A percentile compares a stretch with the other conserved stretches of the same genome.
Conservation (phyloP, 352 stramenopile genomes). For the Phytophthora chlamydospora region DNA sequence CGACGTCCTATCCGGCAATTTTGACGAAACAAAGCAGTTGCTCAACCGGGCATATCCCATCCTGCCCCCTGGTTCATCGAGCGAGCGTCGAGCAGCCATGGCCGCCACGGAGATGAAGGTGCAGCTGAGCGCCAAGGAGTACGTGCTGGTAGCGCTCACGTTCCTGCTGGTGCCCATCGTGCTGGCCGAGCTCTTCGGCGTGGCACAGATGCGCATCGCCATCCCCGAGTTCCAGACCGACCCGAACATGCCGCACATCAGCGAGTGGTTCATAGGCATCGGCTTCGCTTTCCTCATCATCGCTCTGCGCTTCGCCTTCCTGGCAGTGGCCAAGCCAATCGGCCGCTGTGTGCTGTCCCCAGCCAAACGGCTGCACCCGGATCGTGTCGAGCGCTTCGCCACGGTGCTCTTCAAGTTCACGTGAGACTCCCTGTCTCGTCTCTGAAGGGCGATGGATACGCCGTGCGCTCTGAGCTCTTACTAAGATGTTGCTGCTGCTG, state of each 20-base stretch:
- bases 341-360: conserved; percentile 34
- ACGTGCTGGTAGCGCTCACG: conserved; percentile 38
- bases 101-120: conserved; percentile 44
- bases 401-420: conserved; percentile 49
- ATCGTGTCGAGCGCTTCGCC: conserved; percentile 44
- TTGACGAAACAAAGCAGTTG: conserved; percentile 9
- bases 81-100: conserved; percentile 31
- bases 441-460: conserved; percentile 25
- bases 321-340: conserved; percentile 32
- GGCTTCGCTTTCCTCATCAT: conserved; percentile 38
- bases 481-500: conserved; percentile 14
- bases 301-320: conserved; percentile 33
- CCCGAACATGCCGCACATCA: conserved; percentile 39
- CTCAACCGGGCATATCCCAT: conserved; percentile 22
- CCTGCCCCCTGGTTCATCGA: conserved; percentile 12
- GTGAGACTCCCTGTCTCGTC: conserved; percentile 24
- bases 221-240: conserved; percentile 39
- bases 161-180: conserved; percentile 37
- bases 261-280: conserved; percentile 34
- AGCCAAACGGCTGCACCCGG: conserved; percentile 26
- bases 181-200: conserved; percentile 39
- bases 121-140: conserved; percentile 40
- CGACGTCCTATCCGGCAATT: too few species aligned
- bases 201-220: conserved; percentile 41
- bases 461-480: conserved; percentile 6